phyloP scores from a whole-genome alignment of 495 filamentous ascomycete genomes.

The Penicillium parvum region DNA sequence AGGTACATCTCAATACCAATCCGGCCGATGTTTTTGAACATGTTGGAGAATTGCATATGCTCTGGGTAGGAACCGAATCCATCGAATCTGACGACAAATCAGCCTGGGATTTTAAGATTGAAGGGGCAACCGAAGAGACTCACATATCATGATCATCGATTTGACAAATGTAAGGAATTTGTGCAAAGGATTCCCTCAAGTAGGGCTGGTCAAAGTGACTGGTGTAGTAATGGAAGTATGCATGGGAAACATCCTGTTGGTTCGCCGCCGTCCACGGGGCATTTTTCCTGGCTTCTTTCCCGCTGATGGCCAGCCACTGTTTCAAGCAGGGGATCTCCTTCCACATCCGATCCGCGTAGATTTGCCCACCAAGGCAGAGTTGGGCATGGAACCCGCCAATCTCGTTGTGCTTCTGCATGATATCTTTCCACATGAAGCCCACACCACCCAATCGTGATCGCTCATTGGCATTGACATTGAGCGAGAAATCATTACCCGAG shows the following conservation, averaged over 20 bases:
- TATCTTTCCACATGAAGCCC: constrained; percentile 98
- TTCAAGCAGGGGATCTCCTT: constrained; percentile 88
- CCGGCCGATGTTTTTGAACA: constrained; percentile 97
- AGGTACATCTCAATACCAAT: constrained; percentile 98
- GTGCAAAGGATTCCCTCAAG: constrained; percentile 89
- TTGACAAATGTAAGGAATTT: constrained; percentile 90
- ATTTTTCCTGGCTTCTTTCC: constrained; percentile 87
- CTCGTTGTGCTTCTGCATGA: constrained; percentile 94
- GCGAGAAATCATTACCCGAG: constrained; percentile 89
- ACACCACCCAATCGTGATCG: constrained; percentile 78
- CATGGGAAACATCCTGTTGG: constrained; percentile 90
- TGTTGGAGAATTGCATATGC: constrained; percentile 94
- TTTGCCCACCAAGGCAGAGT: constrained; percentile 86
- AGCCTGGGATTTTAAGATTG: neutral
- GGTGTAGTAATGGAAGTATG: constrained; percentile 98
- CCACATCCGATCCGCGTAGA: constrained; percentile 95
- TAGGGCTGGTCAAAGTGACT: constrained; percentile 96
- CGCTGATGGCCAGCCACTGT: constrained; percentile 88
- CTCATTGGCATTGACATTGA: constrained; percentile 81
- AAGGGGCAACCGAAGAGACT: constrained; percentile 30
- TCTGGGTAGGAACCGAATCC: constrained; percentile 97
- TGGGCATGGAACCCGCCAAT: constrained; percentile 94
- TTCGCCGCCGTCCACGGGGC: constrained; percentile 87
- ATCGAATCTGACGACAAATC: constrained; percentile 65
- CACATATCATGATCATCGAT: constrained; percentile 98